phyloP scores from a whole-genome alignment of 2,329 filamentous ascomycete genomes.

The Cladosporium sp. region DNA sequence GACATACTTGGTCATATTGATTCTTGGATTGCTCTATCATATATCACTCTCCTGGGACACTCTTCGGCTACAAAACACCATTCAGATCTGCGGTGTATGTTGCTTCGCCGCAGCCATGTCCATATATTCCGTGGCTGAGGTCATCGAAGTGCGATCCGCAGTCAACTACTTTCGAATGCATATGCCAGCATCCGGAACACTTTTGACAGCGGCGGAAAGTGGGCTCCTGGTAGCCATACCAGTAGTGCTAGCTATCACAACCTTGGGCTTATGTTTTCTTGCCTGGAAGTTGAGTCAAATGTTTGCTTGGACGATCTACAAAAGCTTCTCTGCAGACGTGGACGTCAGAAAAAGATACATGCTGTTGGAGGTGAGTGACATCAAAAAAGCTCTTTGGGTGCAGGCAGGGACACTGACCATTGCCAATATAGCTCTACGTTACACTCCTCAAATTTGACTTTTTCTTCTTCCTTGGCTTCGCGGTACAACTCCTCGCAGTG shows the following conservation, averaged over 20 bases:
- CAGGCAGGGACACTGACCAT: neutral
- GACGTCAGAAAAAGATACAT: neutral
- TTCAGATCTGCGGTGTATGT: neutral
- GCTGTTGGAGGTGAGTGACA: neutral
- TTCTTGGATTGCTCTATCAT: neutral
- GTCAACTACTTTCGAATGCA: neutral
- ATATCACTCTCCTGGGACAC: neutral
- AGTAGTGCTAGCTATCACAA: neutral
- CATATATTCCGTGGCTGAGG: neutral
- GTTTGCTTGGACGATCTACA: neutral
- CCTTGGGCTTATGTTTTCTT: neutral
- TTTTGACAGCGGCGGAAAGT: neutral
- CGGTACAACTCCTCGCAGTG: neutral
- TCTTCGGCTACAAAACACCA: neutral
- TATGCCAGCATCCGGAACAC: neutral
- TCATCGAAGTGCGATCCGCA: neutral
- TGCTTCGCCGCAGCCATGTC: neutral
- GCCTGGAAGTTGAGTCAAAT: neutral
- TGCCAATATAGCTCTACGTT: neutral
- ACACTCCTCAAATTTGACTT: neutral
- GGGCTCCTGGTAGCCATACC: neutral
- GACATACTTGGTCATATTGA: neutral
- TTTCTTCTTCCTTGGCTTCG: neutral
- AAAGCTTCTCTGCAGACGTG: neutral
- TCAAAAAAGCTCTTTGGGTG: neutral